A percentile compares a stretch with the other conserved stretches of the same genome.
phyloP scores from a whole-genome alignment of 2,329 filamentous ascomycete species.

The Trichophyton verrucosum region DNA sequence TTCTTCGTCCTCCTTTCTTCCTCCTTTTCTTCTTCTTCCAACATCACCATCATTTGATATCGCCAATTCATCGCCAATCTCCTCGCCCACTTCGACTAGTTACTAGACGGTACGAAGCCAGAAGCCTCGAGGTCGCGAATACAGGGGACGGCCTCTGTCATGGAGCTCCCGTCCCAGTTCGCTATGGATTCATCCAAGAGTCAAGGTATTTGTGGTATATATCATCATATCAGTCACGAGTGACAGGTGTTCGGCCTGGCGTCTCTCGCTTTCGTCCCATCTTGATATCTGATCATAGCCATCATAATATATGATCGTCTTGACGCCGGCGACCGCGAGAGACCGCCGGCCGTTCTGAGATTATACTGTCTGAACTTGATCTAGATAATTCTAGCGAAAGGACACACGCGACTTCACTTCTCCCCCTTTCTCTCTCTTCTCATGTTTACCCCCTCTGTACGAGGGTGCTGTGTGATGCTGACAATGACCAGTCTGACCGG shows the following conservation, averaged over 20 bases:
- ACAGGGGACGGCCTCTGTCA: background rate
- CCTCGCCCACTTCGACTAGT: background rate
- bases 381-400: constrained; percentile 81
- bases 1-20: background rate
- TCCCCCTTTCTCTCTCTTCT: constrained; percentile 19
- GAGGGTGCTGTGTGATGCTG: constrained; percentile 19
- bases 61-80: background rate
- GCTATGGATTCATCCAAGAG: constrained; percentile 22
- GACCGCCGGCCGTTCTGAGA: constrained; percentile 48
- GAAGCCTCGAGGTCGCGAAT: constrained; percentile 4
- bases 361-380: constrained; percentile 73
- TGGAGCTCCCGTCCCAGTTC: constrained; percentile 6
- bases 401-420: constrained; percentile 56
- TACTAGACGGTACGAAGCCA: constrained; percentile 3
- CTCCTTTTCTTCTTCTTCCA: background rate
- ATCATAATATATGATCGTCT: constrained; percentile 2
- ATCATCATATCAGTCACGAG: constrained; percentile 30
- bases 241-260: constrained; percentile 32
- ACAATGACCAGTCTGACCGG: constrained; percentile 23
- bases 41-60: background rate
- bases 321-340: background rate
- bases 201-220: constrained; percentile 32
- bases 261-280: constrained; percentile 8
- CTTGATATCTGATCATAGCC: too few relatives aligned
- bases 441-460: constrained; percentile 22